Evolutionary conservation across 305 asterid genomes (phyloP), one percentile per base, ranked within the genome.

Genomic region (Plantago coronopus): DNA sequence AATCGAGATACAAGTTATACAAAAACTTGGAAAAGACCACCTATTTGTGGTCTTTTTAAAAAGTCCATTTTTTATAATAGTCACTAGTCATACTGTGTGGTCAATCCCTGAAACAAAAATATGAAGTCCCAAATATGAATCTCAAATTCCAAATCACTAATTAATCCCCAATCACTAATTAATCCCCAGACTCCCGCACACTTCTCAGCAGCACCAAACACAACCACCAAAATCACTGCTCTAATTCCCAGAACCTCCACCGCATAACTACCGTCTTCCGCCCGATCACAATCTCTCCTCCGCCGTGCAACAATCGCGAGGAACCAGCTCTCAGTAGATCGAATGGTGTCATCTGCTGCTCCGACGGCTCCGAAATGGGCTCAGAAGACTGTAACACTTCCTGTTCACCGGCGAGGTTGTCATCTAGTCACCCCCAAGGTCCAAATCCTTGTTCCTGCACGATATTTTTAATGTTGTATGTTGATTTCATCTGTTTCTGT

Each of bases 391-490:
- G 42, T 88, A 13, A 78, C 81, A 25, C 55, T 91, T 57, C 95
- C 96, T 19, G 81, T 90, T 2, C 95, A 79, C 57, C 74, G 80
- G 61, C 95, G 95, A 45, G 95, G 96, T 17, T 91, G 96, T 67
- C 96, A 88, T 68, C 93, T 86, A 59, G 63, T 88, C 69, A 86
- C 98, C 43, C 76, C 91, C 49, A 80, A 77, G 96, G 97, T 82
- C 17, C 8, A 3, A 34, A 9, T 2, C 4, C 22, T 5, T 8
- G 16, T 5, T 48, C 7, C 59, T 37, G 8, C 40, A 7, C 11
- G 40, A 34, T 11, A 34, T 2, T 34, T 34, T 34, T 34, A 6
- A 11, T 0, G 7, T 5, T 34, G 0, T 7, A 34, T 6, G 31
- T 27, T 27, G 31, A n/a, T 38, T 3, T 5, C 53, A 17, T 16